Evolutionary conservation across 495 filamentous ascomycete genomes (phyloP), one percentile per base, ranked within the genome.

Genomic region (Collariella sp.): DNA sequence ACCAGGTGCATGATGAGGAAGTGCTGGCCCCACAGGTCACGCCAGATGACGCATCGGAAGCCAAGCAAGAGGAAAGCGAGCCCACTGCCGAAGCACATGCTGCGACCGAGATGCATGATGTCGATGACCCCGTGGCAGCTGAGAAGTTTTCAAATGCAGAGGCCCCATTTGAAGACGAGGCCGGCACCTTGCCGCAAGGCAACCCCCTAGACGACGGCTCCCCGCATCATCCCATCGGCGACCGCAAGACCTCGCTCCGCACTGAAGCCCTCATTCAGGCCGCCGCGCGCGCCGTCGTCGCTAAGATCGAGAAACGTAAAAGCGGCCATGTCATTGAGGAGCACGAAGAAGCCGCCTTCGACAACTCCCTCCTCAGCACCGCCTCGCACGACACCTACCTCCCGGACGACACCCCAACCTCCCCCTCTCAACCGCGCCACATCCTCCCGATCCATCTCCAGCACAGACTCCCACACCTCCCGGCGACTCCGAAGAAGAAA

Each of bases 401-500:
- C 0, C 34, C 59, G 16, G 36, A 44, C n/a, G 61, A 63, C 24
- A 46, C 64, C 6, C 54, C 60, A 22, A 62, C 64, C 7, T 41
- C 54, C 46, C 33, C 23, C 0, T 59, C 57, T 22, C 57, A 66
- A 7, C 23, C 56, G 6, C 67, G 54, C 22, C 61, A 65, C 39
- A 46, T 56, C 36, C n/a, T 55, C 53, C 23, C 53, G 52, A 24
- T 62, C 58, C 12, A 47, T 45, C 15, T 58, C 55, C 0, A 62
- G 62, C 50, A 67, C 71, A 12, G 68, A 64, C 12, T 67, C 65
- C 10, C 60, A 70, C 66, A 46, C 72, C 74, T 1, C 76, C 76
- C 36, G 68, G 77, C 45, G 76, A 71, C 43, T 66, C 63, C n/a
- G 77, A 78, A 26, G 75, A 78, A 54, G 77, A 79, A 50, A 72